Percentiles rank a stretch among this genome's conserved stretches.
phyloP scores from a whole-genome alignment of 2,329 filamentous ascomycete genomes.

The Ascocoryne sarcoides region DNA sequence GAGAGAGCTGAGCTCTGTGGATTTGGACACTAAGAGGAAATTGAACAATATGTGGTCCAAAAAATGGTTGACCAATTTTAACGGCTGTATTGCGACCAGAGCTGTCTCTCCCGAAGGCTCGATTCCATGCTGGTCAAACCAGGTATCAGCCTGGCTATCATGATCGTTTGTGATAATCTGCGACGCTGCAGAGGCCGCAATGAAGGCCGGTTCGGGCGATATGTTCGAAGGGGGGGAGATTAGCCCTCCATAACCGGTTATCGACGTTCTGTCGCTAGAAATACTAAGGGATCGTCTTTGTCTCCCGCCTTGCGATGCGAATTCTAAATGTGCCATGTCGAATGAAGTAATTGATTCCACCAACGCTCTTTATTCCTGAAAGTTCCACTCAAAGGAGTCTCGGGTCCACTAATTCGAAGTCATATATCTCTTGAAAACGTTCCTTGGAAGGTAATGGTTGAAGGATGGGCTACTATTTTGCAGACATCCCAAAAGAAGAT shows the following conservation, averaged over 20 bases:
- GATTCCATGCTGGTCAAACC: conserved; percentile 60
- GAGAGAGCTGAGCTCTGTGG: conserved; percentile 65
- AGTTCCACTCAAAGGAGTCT: too few species aligned
- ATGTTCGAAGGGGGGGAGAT: conserved; percentile 60
- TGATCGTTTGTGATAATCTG: conserved; percentile 88
- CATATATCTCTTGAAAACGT: too few species aligned
- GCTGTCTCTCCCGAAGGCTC: conserved; percentile 60
- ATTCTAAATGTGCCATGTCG: too few species aligned
- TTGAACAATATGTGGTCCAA: conserved; percentile 90
- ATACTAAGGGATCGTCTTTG: conserved; percentile 43
- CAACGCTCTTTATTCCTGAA: too few species aligned
- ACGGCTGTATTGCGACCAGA: conserved; percentile 61
- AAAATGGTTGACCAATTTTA: conserved; percentile 80
- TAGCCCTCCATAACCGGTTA: conserved; percentile 46
- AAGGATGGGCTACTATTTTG: too few species aligned
- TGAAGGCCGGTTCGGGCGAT: conserved; percentile 75
- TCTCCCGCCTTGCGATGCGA: too few species aligned
- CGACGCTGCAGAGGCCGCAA: conserved; percentile 78
- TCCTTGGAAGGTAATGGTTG: too few species aligned
- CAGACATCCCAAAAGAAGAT: too few species aligned
- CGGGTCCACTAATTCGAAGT: too few species aligned
- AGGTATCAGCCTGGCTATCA: conserved; percentile 61
- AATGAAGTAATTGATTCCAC: too few species aligned
- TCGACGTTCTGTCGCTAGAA: conserved; percentile 62
- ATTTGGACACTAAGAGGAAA: conserved; percentile 71